Evolutionary conservation across 1,284 basidiomycete genomes (phyloP).

Genomic region (Pseudozyma hubeiensis): DNA sequence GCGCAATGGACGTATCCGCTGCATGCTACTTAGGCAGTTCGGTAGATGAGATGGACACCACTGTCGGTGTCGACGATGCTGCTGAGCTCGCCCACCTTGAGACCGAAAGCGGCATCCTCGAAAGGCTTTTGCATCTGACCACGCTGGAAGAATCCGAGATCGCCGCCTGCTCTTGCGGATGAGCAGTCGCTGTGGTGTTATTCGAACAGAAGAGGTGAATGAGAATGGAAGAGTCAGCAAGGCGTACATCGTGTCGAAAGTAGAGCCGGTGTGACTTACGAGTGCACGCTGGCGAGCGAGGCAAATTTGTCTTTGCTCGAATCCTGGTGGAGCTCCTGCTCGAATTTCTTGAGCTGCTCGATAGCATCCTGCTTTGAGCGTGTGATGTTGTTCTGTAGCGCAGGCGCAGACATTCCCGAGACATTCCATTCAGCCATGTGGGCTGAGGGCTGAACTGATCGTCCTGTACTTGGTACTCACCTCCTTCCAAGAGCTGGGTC

Average conservation of each 20-base stretch:
- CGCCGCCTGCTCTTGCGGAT: constrained; percentile 63
- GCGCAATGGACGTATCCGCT: not conserved
- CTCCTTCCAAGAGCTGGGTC: constrained; percentile 75
- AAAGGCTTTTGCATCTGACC: constrained; percentile 99
- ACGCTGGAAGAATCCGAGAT: constrained; percentile 78
- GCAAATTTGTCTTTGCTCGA: constrained; percentile 59
- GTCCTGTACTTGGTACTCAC: constrained; percentile 16
- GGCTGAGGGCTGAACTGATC: not conserved
- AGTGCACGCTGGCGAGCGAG: constrained; percentile 57
- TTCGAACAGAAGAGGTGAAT: no score
- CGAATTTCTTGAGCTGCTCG: constrained; percentile 73
- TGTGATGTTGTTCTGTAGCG: constrained; percentile 80
- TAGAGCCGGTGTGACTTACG: constrained; percentile 31
- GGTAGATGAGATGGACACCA: constrained; percentile 93
- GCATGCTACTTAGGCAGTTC: constrained; percentile 76
- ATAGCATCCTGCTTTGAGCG: constrained; percentile 91
- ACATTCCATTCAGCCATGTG: not conserved
- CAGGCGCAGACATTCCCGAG: not conserved
- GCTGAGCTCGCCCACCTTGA: constrained; percentile 86
- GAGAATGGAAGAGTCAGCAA: not conserved
- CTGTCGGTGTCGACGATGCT: constrained; percentile 89
- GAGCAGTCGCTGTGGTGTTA: constrained; percentile 62
- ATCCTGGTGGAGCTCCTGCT: constrained; percentile 52
- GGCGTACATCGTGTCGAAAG: not conserved
- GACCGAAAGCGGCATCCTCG: constrained; percentile 86